Evolutionary conservation across 305 asterid genomes (phyloP).

Genomic region (Fraxinus floribunda): DNA sequence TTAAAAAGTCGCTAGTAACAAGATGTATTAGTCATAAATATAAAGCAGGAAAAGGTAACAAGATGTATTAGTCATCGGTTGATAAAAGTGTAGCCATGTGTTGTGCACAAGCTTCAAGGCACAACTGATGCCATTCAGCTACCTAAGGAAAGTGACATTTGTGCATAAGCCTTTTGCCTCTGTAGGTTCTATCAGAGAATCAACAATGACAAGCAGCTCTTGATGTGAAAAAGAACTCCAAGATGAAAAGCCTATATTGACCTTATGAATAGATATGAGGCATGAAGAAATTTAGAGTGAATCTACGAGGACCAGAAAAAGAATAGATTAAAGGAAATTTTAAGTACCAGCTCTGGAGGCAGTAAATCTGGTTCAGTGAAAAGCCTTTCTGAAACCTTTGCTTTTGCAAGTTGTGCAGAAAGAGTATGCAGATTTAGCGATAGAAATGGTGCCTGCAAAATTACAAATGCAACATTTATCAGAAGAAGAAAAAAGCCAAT

Average conservation of each 20-base stretch:
- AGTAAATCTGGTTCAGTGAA: conserved; percentile 64
- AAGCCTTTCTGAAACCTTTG: conserved; percentile 66
- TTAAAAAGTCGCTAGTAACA: neutral
- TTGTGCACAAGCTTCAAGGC: neutral
- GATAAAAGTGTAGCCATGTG: neutral
- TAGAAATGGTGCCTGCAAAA: conserved; percentile 72
- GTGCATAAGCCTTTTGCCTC: neutral
- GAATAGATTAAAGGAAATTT: conserved; percentile 5
- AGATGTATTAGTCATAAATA: neutral
- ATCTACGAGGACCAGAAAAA: neutral
- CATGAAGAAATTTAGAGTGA: neutral
- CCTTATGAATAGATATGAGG: neutral
- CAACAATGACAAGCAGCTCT: neutral
- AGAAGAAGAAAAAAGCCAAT: neutral
- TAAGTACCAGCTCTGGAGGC: conserved; percentile 62
- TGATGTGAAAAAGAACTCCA: neutral
- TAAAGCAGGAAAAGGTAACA: neutral
- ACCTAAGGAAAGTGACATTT: neutral
- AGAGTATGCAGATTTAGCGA: conserved; percentile 73
- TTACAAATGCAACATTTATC: conserved; percentile 15
- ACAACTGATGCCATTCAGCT: neutral
- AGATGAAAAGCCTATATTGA: neutral
- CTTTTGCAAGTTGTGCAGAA: conserved; percentile 71
- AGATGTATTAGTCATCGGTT: neutral
- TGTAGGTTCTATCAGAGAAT: neutral